Evolutionary conservation across 495 filamentous ascomycete species (phyloP).

Genomic region (Podospora conica): DNA sequence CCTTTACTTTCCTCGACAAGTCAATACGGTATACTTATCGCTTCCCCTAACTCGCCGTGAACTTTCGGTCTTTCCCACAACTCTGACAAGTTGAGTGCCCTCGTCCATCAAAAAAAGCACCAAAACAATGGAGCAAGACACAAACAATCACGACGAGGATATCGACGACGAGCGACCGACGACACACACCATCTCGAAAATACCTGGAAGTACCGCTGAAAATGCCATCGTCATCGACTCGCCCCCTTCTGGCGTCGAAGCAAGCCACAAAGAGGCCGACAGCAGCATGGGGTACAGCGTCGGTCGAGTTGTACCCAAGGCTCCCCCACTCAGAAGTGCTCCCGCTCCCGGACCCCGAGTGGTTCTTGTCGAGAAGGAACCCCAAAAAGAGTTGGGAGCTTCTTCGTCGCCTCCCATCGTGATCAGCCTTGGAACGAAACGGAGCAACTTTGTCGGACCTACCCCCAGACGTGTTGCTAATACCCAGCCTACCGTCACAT

Average conservation of each 20-base stretch:
- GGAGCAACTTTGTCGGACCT: neutral
- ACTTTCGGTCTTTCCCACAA: too few species aligned
- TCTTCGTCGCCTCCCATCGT: neutral
- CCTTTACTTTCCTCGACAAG: neutral
- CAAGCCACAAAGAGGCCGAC: neutral
- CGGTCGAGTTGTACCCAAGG: neutral
- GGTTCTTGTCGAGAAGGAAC: neutral
- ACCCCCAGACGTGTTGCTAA: neutral
- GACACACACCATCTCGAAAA: neutral
- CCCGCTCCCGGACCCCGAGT: neutral
- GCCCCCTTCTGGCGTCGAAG: neutral
- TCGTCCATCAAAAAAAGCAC: too few species aligned
- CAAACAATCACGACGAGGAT: neutral
- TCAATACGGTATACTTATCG: too few species aligned
- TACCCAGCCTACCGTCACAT: neutral
- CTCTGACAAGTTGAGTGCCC: too few species aligned
- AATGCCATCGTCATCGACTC: neutral
- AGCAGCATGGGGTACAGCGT: neutral
- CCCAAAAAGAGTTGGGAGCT: neutral
- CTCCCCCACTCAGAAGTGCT: neutral
- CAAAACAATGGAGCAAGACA: neutral
- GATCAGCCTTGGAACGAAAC: neutral
- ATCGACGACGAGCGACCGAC: neutral
- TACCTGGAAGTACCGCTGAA: neutral
- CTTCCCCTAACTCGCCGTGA: too few species aligned